Evolutionary conservation across 345 rosid genomes (phyloP), one percentile per base, ranked within the genome.

Genomic region (Populus ilicifolia): DNA sequence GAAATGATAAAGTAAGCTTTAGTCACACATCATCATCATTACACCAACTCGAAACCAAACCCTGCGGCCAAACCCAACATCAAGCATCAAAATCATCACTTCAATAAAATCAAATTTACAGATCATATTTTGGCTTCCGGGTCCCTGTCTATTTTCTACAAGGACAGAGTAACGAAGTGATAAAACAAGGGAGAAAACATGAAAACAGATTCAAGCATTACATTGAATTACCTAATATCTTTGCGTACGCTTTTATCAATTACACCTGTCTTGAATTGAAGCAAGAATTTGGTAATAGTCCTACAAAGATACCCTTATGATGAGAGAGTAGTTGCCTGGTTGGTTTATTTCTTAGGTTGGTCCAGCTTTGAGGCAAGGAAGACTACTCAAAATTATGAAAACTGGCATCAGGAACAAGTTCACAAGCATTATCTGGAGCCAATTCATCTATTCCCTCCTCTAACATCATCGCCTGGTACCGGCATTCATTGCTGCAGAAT

Each of bases 401-500:
- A 48, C 3, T 30, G 25, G 75, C 65, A 36, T 4, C 67, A 82
- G 36, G 54, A 82, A 35, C 74, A 76, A 69, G 72, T 48, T 48
- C 84, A 67, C 52, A 73, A 27, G 17, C 73, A 75, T 75, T 84
- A 23, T 79, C 78, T 25, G 75, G 56, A 27, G 82, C 82, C 75
- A 67, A 12, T 43, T 79, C 43, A 82, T 82, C 73, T 23, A 78
- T 38, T 43, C 36, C 70, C 46, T 85, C 90, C 21, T 94, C 98
- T 6, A 84, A 74, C 87, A 87, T 56, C 87, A 93, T 94, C 87
- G 86, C 92, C 84, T 87, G 82, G 65, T 88, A 79, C 76, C 97
- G 78, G 89, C 98, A 94, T 76, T 91, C 98, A 29, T 76, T 63
- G 85, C 98, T 94, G 91, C 98, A 94, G 74, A 94, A 94, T 38